Conservation (phyloP, 2,329 filamentous ascomycete genomes). For the Aspergillus pseudoterreus region DNA sequence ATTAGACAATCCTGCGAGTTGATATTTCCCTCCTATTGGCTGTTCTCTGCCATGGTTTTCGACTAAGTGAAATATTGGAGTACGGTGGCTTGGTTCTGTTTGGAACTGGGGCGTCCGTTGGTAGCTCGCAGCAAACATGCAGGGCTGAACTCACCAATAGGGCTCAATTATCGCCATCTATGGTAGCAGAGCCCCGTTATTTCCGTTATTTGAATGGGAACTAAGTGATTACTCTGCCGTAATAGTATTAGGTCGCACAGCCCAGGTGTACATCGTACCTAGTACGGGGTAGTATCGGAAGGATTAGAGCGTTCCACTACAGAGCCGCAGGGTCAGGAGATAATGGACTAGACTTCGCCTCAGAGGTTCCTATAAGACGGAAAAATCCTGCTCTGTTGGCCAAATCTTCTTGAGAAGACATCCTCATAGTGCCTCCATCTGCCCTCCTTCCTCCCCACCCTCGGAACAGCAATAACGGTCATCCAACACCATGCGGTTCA, state of each 20-base stretch:
- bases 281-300: background rate
- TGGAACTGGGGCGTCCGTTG: no score
- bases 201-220: no score
- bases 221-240: background rate
- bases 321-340: background rate
- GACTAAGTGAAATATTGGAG: background rate
- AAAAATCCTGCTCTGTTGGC: background rate
- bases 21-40: no score
- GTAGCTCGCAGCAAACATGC: background rate
- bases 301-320: background rate
- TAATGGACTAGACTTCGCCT: background rate
- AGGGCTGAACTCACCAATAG: background rate
- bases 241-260: background rate
- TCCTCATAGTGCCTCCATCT: background rate
- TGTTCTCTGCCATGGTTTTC: no score
- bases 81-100: background rate
- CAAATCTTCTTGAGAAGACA: background rate
- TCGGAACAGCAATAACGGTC: background rate
- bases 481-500: background rate
- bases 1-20: no score
- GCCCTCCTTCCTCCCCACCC: background rate
- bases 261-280: background rate
- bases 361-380: background rate
- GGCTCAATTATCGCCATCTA: background rate
- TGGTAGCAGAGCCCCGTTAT: background rate